A percentile compares a stretch with the other conserved stretches of the same genome.
Conservation (phyloP, 345 rosid genomes). For the Melaleuca alternifolia region DNA sequence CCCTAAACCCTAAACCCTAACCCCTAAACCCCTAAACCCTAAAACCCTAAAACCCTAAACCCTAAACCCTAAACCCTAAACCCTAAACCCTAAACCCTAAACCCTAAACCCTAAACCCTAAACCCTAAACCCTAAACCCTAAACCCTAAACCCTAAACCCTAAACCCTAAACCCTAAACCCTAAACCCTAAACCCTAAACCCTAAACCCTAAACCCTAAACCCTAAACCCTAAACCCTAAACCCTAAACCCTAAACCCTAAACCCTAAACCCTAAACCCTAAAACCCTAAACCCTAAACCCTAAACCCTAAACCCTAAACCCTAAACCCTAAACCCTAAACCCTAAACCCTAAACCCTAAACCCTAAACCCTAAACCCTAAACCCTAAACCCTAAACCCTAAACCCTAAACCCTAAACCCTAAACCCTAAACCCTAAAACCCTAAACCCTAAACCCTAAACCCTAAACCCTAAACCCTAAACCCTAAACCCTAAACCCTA, state of each 20-base stretch:
- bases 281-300: neutral
- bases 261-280: constrained; percentile 8
- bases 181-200: constrained; percentile 5
- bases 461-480: constrained; percentile 2
- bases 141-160: constrained; percentile 8
- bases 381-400: constrained; percentile 4
- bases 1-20: neutral
- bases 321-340: constrained; percentile 11
- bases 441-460: constrained; percentile 3
- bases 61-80: neutral
- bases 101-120: neutral
- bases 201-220: constrained; percentile 6
- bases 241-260: constrained; percentile 1
- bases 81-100: neutral
- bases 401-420: constrained; percentile 9
- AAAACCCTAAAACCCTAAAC: neutral
- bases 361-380: constrained; percentile 6
- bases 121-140: constrained; percentile 14
- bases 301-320: constrained; percentile 10
- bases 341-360: constrained; percentile 10
- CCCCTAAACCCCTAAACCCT: neutral
- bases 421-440: constrained; percentile 13
- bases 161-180: constrained; percentile 11
- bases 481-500: neutral
- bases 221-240: constrained; percentile 11